These are phyloP conservation scores for Eucalyptus cloeziana DNA, from an alignment of 345 rosid species.

Conservation along the genomic window DNA sequence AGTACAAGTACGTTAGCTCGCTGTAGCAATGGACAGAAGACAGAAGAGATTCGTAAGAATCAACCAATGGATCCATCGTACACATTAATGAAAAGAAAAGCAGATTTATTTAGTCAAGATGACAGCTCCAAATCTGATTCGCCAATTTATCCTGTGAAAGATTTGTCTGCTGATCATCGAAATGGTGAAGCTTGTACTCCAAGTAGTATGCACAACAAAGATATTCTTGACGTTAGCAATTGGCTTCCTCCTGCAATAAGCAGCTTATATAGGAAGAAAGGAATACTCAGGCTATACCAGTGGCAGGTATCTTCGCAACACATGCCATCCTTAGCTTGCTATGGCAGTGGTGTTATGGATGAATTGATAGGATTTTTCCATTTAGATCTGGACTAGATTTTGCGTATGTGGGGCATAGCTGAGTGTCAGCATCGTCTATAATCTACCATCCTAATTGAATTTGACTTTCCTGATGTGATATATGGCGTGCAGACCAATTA, in stretches of 20 bases:
- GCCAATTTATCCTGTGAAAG: conserved; percentile 18
- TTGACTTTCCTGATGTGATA: background rate
- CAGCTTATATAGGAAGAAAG: conserved; percentile 60
- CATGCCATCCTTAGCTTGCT: background rate
- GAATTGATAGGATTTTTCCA: background rate
- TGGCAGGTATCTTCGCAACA: conserved; percentile 64
- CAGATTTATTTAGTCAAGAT: conserved; percentile 9
- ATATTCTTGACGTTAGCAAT: conserved; percentile 33
- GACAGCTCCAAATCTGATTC: conserved; percentile 13
- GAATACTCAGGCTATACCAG: conserved; percentile 72
- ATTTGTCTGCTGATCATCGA: conserved; percentile 12
- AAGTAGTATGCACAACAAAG: conserved; percentile 37
- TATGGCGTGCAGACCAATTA: background rate
- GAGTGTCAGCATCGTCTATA: background rate
- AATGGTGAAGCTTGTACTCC: conserved; percentile 53
- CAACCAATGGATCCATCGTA: conserved; percentile 3
- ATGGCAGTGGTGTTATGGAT: background rate
- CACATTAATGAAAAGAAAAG: conserved; percentile 8
- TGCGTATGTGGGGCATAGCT: background rate
- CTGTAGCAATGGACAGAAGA: conserved; percentile 3
- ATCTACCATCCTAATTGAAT: background rate
- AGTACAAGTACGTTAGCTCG: background rate
- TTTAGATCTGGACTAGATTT: background rate
- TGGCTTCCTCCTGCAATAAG: conserved; percentile 92
- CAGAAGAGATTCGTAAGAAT: conserved; percentile 11